Base-by-base conservation (phyloP, 2,329 filamentous ascomycete genomes). In the Ploettnerulaceae sp. region DNA sequence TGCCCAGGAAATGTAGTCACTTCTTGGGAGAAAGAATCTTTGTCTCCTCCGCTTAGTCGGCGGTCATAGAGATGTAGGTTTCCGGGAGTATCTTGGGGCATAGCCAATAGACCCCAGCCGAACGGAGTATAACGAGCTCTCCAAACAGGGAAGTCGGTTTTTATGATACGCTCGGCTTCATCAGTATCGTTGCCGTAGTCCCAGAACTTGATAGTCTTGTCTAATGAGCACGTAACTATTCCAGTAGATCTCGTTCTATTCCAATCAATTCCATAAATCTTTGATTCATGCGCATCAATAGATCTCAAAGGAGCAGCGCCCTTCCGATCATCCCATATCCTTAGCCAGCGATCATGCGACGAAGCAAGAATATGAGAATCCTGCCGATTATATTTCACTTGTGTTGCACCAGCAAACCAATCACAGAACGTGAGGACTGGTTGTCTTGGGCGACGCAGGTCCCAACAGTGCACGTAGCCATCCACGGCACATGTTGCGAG, bases 181-280 rank as follows among this genome's bases (percentile, higher is more conserved):
- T 86, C 75, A 4, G 80, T 73, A 14, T 76, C 71, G 45, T 69
- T 71, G 2, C 71, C 74, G 57, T 89, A 89, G 64, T 95, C 86
- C 90, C 90, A 96, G 55, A 95, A 86, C 63, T 94, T 95, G 67
- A 96, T 91, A 31, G 84, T 94, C 63, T 84, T 89, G 63, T 96
- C 90, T 38, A 96, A 71, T 1, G 90, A 95, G 66, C 90, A 96
- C 2, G 90, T 96, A 5, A 89, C 81, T 40, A 96, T 72, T 26
- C 81, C 82, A 7, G 79, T 83, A 1, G 80, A 69, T 37, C 82
- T 75, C 9, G 84, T 84, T 41, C 91, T 79, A 62, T 94, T 94
- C 91, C 91, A 96, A 66, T 96, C 91, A 25, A 96, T 74, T 21
- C 91, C 91, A 63, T 96, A 96, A 49, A 96, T 95, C 67, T 95